Evolutionary conservation across 495 filamentous ascomycete species (phyloP).

Genomic region (Hypoxylon crocopeplum): DNA sequence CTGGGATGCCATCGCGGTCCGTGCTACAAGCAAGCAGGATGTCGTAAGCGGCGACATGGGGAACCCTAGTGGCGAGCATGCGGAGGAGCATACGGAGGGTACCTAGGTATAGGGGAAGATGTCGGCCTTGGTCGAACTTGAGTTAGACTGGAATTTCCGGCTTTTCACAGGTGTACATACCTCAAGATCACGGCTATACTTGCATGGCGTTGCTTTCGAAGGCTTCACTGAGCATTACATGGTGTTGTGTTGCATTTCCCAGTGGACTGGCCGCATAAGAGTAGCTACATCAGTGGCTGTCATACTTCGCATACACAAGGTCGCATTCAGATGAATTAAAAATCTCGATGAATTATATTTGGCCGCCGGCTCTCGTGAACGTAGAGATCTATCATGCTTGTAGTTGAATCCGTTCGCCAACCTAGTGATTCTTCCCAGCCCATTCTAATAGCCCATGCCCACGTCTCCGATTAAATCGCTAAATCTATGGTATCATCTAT

Average conservation of each 20-base stretch:
- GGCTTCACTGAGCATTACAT: not conserved
- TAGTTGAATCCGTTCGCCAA: too few species aligned
- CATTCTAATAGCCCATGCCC: too few species aligned
- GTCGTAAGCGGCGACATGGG: not conserved
- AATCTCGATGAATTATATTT: too few species aligned
- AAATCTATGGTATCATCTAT: too few species aligned
- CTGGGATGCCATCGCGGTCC: constrained; percentile 63
- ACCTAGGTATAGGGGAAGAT: not conserved
- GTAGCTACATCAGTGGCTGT: not conserved
- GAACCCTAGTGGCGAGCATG: not conserved
- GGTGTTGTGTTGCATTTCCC: constrained; percentile 10
- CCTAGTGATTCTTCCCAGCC: too few species aligned
- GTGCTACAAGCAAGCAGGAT: not conserved
- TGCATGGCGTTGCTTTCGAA: not conserved
- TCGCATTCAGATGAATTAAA: constrained; percentile 1
- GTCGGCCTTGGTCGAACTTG: not conserved
- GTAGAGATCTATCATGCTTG: too few species aligned
- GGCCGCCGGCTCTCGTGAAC: too few species aligned
- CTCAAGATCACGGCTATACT: not conserved
- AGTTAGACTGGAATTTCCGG: not conserved
- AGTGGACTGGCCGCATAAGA: not conserved
- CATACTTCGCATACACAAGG: constrained; percentile 6
- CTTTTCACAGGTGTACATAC: constrained; percentile 10
- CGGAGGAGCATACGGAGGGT: too few species aligned
- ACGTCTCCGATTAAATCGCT: too few species aligned